Evolutionary conservation across 139 green algal species (phyloP), one percentile per base, ranked within the genome.

Genomic region (Medakamo hakoo): DNA sequence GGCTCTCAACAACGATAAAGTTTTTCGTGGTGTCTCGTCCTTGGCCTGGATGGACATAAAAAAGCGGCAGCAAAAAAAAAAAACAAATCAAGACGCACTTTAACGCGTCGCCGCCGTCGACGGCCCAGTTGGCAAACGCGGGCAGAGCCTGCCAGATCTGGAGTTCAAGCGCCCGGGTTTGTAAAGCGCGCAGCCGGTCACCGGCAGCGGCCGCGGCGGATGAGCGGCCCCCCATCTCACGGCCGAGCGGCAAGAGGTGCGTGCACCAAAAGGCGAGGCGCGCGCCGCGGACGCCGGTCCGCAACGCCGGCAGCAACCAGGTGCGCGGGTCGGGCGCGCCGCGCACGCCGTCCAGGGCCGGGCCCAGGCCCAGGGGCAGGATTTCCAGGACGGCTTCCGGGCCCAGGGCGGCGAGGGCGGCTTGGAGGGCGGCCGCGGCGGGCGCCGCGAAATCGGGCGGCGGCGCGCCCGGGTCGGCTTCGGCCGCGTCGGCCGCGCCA

Each of bases 271-370:
- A 90, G 4, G 1, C 70, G 26, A 94, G 65, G 1, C 52, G 61
- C 1, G 73, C 30, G 20, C 77, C 68, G 2, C 64, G 52, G 5
- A 89, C 76, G 63, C 94, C 75, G 27, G 78, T 65, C 2, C 80
- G 76, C 65, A 97, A 62, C 48, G 95, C 67, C 22, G 91, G 91
- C 63, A 98, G 78, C 55, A 97, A 68, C 91, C 91, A 98, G 2
- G 88, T 88, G 30, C 87, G 72, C 1, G 81, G 68, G 68, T 89
- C 78, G n/a, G n/a, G n/a, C 4, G 55, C 76, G 4, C 3, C 22
- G 9, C 16, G 9, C 9, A 21, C 40, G 16, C 76, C 76, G 27
- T 73, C 69, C 32, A 85, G 55, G 19, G 57, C 79, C 62, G 78
- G 75, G 21, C 67, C 19, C 22, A 95, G 66, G 55, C 86, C 68